A percentile compares a stretch with the other conserved stretches of the same genome.
Evolutionary conservation across 1,284 basidiomycete species (phyloP).

Genomic region (Porogramme epimiltina): DNA sequence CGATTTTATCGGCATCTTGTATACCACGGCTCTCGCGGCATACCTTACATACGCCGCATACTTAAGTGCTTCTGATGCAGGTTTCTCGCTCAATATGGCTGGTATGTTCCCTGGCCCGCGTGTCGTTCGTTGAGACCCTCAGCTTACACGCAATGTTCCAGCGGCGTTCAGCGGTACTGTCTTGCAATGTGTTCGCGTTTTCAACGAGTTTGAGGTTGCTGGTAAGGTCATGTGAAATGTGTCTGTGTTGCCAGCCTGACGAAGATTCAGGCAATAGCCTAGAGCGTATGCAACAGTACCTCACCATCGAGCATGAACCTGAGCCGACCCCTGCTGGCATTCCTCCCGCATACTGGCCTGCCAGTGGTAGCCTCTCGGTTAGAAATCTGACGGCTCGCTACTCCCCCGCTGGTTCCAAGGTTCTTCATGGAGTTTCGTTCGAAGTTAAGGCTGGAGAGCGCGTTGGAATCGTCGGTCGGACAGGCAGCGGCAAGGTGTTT

Average conservation of each 20-base stretch:
- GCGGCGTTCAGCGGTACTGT: conserved; percentile 57
- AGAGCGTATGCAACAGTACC: conserved; percentile 57
- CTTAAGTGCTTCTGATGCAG: conserved; percentile 44
- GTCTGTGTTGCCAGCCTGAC: not conserved
- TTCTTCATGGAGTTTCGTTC: conserved; percentile 51
- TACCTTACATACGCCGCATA: conserved; percentile 50
- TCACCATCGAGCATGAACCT: conserved; percentile 71
- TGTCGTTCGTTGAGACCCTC: not conserved
- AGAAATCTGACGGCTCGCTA: conserved; percentile 65
- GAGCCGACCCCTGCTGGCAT: conserved; percentile 44
- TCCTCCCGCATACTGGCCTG: conserved; percentile 82
- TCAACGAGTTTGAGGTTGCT: conserved; percentile 59
- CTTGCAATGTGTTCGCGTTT: conserved; percentile 48
- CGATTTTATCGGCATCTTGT: conserved; percentile 50
- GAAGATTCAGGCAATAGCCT: conserved; percentile 13
- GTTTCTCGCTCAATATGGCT: conserved; percentile 53
- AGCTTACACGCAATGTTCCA: conserved; percentile 12
- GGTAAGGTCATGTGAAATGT: not conserved
- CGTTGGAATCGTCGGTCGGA: conserved; percentile 60
- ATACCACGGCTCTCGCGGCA: conserved; percentile 51
- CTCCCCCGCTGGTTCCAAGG: conserved; percentile 44
- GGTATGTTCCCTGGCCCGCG: conserved; percentile 26
- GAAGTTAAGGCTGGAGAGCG: conserved; percentile 54
- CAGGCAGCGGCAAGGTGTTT: not conserved
- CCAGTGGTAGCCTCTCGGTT: conserved; percentile 66